Conservation (phyloP, 163 green algal genomes). For the Volvox carteri region DNA sequence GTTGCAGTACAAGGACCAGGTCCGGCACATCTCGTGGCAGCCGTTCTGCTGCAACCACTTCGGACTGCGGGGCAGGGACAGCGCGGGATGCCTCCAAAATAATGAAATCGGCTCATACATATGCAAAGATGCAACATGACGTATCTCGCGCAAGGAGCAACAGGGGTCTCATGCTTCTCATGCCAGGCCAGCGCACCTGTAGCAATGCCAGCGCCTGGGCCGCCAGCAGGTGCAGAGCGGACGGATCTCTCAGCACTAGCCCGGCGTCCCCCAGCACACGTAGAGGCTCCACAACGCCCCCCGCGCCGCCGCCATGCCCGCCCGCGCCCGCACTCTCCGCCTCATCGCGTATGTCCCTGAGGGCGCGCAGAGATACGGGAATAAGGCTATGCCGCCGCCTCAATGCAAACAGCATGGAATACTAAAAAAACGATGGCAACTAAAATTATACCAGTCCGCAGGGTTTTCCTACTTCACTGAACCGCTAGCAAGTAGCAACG, state of each 20-base stretch:
- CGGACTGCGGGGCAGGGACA: slow-evolving; percentile 6
- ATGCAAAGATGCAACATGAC: no score
- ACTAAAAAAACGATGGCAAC: no score
- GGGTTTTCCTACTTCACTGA: no score
- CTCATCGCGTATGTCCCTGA: slow-evolving; percentile 62
- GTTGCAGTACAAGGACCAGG: slow-evolving; percentile 75
- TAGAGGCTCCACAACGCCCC: slow-evolving; percentile 66
- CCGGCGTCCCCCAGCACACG: slow-evolving; percentile 77
- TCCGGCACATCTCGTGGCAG: slow-evolving; percentile 68
- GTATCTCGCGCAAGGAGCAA: no score
- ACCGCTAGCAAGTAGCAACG: no score
- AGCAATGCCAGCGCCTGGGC: slow-evolving; percentile 61
- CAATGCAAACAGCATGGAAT: no score
- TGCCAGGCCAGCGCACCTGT: slow-evolving; percentile 61
- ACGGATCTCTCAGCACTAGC: slow-evolving; percentile 87
- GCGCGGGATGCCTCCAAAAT: no score
- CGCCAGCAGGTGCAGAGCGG: slow-evolving; percentile 80
- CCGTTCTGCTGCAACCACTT: slow-evolving; percentile 33
- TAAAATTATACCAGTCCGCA: no score
- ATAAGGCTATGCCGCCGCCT: no score
- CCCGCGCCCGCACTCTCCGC: slow-evolving; percentile 72
- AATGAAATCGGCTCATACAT: no score
- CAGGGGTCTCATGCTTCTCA: no score
- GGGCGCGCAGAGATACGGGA: no score
- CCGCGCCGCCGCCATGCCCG: slow-evolving; percentile 52